Evolutionary conservation across 257 asterid genomes (phyloP).

Genomic region (Plantago ovata): DNA sequence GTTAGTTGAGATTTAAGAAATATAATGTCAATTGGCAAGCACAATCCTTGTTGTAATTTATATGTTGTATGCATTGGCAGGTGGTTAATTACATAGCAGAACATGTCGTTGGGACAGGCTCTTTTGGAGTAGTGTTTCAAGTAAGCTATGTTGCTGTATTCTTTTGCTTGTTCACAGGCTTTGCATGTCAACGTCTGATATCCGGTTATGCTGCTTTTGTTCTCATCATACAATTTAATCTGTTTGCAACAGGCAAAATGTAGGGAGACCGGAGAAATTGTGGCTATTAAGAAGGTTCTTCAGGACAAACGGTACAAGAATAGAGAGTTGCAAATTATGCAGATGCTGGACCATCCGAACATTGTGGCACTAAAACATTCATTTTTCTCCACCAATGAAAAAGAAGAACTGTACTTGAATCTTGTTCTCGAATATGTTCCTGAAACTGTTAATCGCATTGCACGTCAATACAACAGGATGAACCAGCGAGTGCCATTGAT

Average conservation of each 20-base stretch:
- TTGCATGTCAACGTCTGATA: conserved; percentile 9
- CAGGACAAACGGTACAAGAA: conserved; percentile 98
- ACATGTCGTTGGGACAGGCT: conserved; percentile 97
- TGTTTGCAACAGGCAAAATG: conserved; percentile 75
- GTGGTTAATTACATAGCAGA: conserved; percentile 88
- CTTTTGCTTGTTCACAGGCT: conserved; percentile 5
- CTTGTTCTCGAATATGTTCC: conserved; percentile 96
- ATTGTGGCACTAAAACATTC: conserved; percentile 88
- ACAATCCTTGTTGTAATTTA: conserved; percentile 16
- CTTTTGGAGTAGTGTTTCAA: conserved; percentile 94
- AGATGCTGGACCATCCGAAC: conserved; percentile 97
- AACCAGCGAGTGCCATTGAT: conserved; percentile 85
- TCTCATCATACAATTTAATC: conserved; percentile 16
- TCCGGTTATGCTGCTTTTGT: conserved; percentile 16
- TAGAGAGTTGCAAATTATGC: conserved; percentile 96
- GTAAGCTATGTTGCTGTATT: conserved; percentile 40
- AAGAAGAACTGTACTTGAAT: conserved; percentile 90
- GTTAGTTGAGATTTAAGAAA: conserved; percentile 36
- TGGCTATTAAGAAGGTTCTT: conserved; percentile 96
- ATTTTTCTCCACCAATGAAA: conserved; percentile 81
- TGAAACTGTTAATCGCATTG: conserved; percentile 88
- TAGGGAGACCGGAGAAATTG: conserved; percentile 92
- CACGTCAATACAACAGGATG: conserved; percentile 92
- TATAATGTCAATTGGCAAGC: conserved; percentile 24
- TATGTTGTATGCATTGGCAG: conserved; percentile 45